Evolutionary conservation across 352 stramenopile species (phyloP), one percentile per base, ranked within the genome.

Genomic region (Hyaloperonospora brassicae): DNA sequence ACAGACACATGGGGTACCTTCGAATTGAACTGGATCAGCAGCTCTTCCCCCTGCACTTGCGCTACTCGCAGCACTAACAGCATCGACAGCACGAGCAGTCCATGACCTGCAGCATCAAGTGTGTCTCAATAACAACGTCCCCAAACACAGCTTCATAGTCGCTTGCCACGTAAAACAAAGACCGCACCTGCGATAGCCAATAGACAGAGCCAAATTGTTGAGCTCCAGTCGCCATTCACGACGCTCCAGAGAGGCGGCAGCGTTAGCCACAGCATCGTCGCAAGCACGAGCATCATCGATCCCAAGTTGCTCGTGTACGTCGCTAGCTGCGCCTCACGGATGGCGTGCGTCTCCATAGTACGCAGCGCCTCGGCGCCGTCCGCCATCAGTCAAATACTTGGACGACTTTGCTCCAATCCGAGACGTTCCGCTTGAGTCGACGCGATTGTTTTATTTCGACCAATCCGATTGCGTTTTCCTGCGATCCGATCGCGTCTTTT

Each of bases 141-240:
- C 8, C 27, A 8, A 34, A 34, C 4, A 21, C 1, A 5, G 2
- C 36, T 42, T 42, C 36, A 21, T 39, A 21, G 10, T 12, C 5
- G 11, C 14, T 5, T 43, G 31, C 35, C 13, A 62, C 9, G n/a
- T 27, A 27, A 23, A 10, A 6, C n/a, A 47, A 30, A 31, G 11
- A 11, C 12, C 40, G 27, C 8, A 86, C 77, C 74, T 41, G 59
- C 52, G 27, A 87, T 68, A n/a, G 68, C 76, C 47, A 79, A 7
- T 21, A 89, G 55, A 75, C 74, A 85, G 38, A 62, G 67, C 40
- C 79, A 6, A 43, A 84, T 72, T 39, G 53, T 47, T 23, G 59
- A 52, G 47, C 76, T 90, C 77, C 77, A 90, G 31, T 88, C 75
- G 73, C 77, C 77, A 47, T 85, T 87, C 27, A 90, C 52, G 44